Conservation (phyloP, 345 rosid genomes). For the Citrus maxima region DNA sequence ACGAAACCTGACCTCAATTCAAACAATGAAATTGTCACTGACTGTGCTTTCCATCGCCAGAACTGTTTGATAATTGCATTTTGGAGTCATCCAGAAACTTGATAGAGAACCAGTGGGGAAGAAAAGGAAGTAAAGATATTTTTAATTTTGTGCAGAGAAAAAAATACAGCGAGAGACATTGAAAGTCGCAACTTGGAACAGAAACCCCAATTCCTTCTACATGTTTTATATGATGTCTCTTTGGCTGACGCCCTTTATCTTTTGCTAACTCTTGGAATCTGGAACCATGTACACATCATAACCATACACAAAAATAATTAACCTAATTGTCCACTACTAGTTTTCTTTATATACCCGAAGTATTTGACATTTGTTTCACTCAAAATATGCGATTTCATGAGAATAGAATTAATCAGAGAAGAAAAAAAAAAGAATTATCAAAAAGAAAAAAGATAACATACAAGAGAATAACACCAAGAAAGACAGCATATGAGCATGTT, state of each 20-base stretch:
- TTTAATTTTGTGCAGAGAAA: slow-evolving; percentile 6
- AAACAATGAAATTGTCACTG: not conserved
- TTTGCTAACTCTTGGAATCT: slow-evolving; percentile 30
- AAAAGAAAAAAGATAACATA: not conserved
- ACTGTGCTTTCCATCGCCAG: not conserved
- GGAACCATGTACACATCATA: slow-evolving; percentile 6
- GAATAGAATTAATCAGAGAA: too few species aligned
- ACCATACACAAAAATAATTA: not conserved
- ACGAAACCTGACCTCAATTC: not conserved
- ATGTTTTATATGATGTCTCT: slow-evolving; percentile 25
- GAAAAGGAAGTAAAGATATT: not conserved
- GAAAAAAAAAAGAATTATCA: not conserved
- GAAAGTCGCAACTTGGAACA: slow-evolving; percentile 21
- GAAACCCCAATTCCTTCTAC: slow-evolving; percentile 20
- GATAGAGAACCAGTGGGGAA: not conserved
- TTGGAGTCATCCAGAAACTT: not conserved
- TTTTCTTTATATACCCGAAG: not conserved
- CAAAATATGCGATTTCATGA: not conserved
- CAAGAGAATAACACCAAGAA: slow-evolving; percentile 15
- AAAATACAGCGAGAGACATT: slow-evolving; percentile 13
- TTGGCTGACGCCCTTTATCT: slow-evolving; percentile 32
- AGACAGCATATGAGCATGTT: slow-evolving; percentile 1
- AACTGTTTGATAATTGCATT: not conserved
- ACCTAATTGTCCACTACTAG: slow-evolving; percentile 4
- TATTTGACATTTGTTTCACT: not conserved